phyloP scores from a whole-genome alignment of 1,284 basidiomycete genomes.

The Tilletia walkeri region DNA sequence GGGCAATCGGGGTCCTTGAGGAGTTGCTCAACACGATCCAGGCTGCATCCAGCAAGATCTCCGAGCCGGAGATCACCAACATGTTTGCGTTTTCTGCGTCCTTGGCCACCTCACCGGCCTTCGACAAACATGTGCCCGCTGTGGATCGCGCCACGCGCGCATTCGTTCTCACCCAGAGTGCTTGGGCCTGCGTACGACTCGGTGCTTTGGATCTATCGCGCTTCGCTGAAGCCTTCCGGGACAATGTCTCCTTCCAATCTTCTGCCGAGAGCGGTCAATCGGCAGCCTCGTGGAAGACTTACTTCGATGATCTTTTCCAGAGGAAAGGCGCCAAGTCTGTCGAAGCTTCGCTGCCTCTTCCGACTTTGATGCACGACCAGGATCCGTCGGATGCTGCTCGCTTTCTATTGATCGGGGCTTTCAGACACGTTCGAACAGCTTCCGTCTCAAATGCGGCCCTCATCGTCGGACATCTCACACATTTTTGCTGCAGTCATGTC shows the following conservation, averaged over 20 bases:
- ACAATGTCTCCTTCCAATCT: neutral
- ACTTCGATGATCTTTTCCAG: neutral
- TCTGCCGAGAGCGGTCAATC: neutral
- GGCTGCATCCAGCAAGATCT: too few species aligned
- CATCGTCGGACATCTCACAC: neutral
- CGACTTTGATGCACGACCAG: neutral
- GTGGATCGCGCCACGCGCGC: neutral
- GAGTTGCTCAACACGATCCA: too few species aligned
- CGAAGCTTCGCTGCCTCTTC: neutral
- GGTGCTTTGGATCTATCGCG: neutral
- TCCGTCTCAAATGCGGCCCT: neutral
- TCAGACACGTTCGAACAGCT: constrained; percentile 9
- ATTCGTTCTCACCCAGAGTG: neutral
- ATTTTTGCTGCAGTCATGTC: neutral
- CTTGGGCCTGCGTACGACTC: constrained; percentile 7
- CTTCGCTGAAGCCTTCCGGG: neutral
- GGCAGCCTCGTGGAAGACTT: neutral
- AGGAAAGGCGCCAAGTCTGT: neutral
- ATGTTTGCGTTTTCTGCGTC: too few species aligned
- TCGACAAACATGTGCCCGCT: too few species aligned
- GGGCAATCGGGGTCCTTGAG: neutral
- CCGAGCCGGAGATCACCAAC: too few species aligned
- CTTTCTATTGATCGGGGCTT: neutral
- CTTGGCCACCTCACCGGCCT: too few species aligned
- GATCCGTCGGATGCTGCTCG: neutral